A percentile compares a stretch with the other conserved stretches of the same genome.
Conservation (phyloP, 768 basidiomycete species). For the Arthromyces matolae region DNA sequence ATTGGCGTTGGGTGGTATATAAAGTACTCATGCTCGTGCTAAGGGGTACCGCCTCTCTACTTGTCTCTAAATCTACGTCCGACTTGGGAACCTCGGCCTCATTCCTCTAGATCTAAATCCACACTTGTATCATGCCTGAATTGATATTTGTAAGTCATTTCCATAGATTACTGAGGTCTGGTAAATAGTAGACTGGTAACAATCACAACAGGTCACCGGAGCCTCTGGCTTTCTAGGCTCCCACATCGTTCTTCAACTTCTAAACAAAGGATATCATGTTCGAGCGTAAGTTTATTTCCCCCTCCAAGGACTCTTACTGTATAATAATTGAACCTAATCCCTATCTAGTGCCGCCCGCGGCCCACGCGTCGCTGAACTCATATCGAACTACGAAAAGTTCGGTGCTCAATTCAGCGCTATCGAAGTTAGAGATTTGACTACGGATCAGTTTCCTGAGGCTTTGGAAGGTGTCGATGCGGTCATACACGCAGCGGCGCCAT, state of each 20-base stretch:
- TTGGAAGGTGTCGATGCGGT: slow-evolving; percentile 50
- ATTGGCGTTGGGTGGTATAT: too few relatives aligned
- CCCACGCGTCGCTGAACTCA: slow-evolving; percentile 17
- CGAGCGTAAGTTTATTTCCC: slow-evolving; percentile 41
- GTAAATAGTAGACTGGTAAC: neutral
- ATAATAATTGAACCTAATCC: too few relatives aligned
- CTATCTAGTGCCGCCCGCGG: slow-evolving; percentile 21
- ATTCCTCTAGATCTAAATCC: too few relatives aligned
- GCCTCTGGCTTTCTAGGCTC: slow-evolving; percentile 42
- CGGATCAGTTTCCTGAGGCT: slow-evolving; percentile 42
- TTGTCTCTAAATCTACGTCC: too few relatives aligned
- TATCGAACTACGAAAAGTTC: slow-evolving; percentile 14
- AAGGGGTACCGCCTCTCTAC: too few relatives aligned
- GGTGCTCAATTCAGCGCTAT: slow-evolving; percentile 13
- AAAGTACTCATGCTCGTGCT: too few relatives aligned
- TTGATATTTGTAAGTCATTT: slow-evolving; percentile 7
- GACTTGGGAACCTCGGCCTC: too few relatives aligned
- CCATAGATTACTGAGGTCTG: neutral
- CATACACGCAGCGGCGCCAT: slow-evolving; percentile 40
- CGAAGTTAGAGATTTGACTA: slow-evolving; percentile 28
- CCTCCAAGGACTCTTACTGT: neutral
- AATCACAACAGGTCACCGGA: slow-evolving; percentile 42
- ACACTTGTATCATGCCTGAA: slow-evolving; percentile 8
- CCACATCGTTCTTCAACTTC: slow-evolving; percentile 37
- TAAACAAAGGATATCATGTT: slow-evolving; percentile 47